phyloP scores from a whole-genome alignment of 768 basidiomycete species.

The Pisolithus microcarpus region DNA sequence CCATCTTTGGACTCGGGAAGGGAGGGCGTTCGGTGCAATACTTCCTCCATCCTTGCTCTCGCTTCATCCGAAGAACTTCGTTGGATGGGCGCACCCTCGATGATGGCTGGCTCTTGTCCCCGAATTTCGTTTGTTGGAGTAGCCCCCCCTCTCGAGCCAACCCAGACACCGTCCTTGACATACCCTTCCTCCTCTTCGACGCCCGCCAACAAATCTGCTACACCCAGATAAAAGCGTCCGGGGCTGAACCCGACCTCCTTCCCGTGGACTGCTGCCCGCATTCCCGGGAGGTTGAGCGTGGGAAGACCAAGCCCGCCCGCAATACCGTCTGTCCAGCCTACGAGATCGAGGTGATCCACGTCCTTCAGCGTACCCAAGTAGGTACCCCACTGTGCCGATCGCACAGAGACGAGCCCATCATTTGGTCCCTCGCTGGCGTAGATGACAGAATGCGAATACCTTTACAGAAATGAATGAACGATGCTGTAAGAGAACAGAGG shows the following conservation, averaged over 20 bases:
- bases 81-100: not conserved
- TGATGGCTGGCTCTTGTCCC: not conserved
- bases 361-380: constrained; percentile 88
- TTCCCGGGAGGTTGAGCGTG: constrained; percentile 45
- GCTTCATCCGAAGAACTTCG: constrained; percentile 19
- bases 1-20: constrained; percentile 2
- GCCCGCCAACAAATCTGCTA: constrained; percentile 70
- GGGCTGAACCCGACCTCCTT: constrained; percentile 88
- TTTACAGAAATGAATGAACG: constrained; percentile 1
- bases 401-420: constrained; percentile 86
- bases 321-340: constrained; percentile 70
- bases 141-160: constrained; percentile 13
- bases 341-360: constrained; percentile 89
- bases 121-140: not conserved
- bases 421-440: constrained; percentile 86
- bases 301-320: constrained; percentile 22
- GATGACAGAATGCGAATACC: constrained; percentile 74
- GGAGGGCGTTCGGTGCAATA: constrained; percentile 11
- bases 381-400: constrained; percentile 89
- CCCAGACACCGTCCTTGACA: constrained; percentile 17
- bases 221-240: constrained; percentile 83
- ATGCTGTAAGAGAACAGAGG: not conserved
- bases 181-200: constrained; percentile 58
- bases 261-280: constrained; percentile 84
- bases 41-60: constrained; percentile 20